Conservation (phyloP, 2,329 filamentous ascomycete genomes). For the Xylariaceae sp. region DNA sequence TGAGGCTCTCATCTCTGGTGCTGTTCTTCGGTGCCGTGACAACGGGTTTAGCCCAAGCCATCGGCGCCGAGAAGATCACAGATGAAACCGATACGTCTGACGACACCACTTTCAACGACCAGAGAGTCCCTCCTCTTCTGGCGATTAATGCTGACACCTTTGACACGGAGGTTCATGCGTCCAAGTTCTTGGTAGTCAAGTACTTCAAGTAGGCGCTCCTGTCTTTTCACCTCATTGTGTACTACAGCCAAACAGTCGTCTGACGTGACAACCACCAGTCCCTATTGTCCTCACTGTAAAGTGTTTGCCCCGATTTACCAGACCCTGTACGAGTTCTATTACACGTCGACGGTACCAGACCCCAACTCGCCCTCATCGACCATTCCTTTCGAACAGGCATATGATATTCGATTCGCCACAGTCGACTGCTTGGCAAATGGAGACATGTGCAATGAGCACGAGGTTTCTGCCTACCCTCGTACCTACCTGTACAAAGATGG, state of each 20-base stretch:
- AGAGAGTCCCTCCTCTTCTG: slow-evolving; percentile 59
- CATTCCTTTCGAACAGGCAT: slow-evolving; percentile 65
- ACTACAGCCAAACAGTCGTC: slow-evolving; percentile 1
- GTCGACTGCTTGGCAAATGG: slow-evolving; percentile 82
- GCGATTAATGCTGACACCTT: slow-evolving; percentile 56
- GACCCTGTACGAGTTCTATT: slow-evolving; percentile 90
- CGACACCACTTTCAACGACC: slow-evolving; percentile 59
- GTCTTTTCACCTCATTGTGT: neutral
- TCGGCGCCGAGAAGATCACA: slow-evolving; percentile 36
- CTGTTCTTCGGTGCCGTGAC: slow-evolving; percentile 44
- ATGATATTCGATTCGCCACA: slow-evolving; percentile 81
- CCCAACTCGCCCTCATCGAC: slow-evolving; percentile 46
- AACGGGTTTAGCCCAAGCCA: slow-evolving; percentile 36
- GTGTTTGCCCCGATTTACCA: slow-evolving; percentile 80
- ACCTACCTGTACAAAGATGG: slow-evolving; percentile 79
- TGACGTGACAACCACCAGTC: slow-evolving; percentile 37
- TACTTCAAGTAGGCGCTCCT: slow-evolving; percentile 57
- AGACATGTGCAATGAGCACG: slow-evolving; percentile 67
- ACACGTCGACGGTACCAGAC: slow-evolving; percentile 71
- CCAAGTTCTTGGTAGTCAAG: slow-evolving; percentile 53
- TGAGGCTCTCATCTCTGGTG: slow-evolving; percentile 42
- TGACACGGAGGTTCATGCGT: slow-evolving; percentile 49
- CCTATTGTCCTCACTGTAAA: slow-evolving; percentile 67
- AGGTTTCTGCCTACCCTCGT: slow-evolving; percentile 67
- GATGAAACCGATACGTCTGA: slow-evolving; percentile 29